Base-by-base conservation (phyloP, 495 filamentous ascomycete species). In the Penicillium bialowiezense region DNA sequence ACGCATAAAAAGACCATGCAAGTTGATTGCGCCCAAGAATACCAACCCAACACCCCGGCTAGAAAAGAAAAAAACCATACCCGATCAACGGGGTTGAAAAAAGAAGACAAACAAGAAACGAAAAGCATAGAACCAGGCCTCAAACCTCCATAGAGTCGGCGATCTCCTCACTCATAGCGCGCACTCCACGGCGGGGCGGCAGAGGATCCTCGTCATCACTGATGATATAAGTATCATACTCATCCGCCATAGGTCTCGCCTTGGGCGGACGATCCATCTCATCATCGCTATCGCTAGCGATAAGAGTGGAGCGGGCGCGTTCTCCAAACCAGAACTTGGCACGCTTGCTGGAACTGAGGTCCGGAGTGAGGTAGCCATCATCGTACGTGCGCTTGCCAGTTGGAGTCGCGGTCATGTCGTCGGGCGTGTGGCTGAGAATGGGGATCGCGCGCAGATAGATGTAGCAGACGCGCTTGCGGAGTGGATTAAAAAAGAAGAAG, bases 401-500 rank as follows among this genome's bases (percentile, higher is more conserved):
- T 48, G 63, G 75, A 31, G 59, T 75, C 6, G 69, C 51, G 33
- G 48, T 64, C 43, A 68, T 46, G 52, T 69, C 70, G 55, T 70
- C 75, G 39, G 52, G 84, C 73, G 62, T 79, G 54, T 90, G 87
- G 50, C 83, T 86, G 48, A 95, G 78, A 7, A 92, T 86, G 7
- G 89, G 90, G 29, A 96, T 77, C 8, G 89, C 91, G 41, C 90
- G 82, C 26, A 97, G 75, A 60, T 96, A 93, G 26, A 98, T 69
- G 64, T 97, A 97, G 58, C 89, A 92, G 17, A 98, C 91, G n/a
- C 93, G 81, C 73, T 97, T 98, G 58, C 82, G 79, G 17, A 81
- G 72, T 55, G 91, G 95, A 74, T 93, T 96, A 79, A 96, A 97
- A 69, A 97, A 95, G 75, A 98, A 95, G 67, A 95, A 96, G 64